Percentiles rank a stretch among this genome's conserved stretches.
Conservation (phyloP, 106 monocot genomes). For the Dioscorea zingiberensis region DNA sequence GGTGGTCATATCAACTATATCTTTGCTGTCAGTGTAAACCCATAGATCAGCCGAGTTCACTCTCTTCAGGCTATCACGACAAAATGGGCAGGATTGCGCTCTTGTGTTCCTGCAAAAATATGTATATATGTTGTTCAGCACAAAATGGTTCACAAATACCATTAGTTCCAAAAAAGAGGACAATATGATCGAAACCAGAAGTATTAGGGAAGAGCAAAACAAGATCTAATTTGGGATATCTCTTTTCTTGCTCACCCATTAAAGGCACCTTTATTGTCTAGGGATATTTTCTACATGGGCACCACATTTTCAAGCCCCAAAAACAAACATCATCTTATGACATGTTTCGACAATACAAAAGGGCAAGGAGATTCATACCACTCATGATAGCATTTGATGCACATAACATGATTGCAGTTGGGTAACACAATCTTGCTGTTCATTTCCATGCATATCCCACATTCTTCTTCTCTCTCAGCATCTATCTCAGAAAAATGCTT, state of each 20-base stretch:
- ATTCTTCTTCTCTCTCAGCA: constrained; percentile 81
- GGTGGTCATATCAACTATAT: constrained; percentile 40
- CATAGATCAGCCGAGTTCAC: constrained; percentile 41
- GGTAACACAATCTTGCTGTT: constrained; percentile 86
- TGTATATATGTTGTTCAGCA: too few species aligned
- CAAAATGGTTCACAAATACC: too few species aligned
- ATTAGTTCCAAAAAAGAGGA: too few species aligned
- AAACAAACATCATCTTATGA: neutral
- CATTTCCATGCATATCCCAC: constrained; percentile 92
- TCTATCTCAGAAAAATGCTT: constrained; percentile 44
- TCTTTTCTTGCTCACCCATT: too few species aligned
- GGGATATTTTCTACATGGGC: too few species aligned
- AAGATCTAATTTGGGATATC: too few species aligned
- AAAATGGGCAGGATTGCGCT: constrained; percentile 76
- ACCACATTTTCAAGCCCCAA: too few species aligned
- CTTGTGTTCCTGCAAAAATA: constrained; percentile 50
- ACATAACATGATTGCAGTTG: constrained; percentile 83
- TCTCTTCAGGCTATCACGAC: constrained; percentile 51
- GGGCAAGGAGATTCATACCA: constrained; percentile 29
- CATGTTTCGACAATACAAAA: neutral
- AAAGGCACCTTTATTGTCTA: too few species aligned
- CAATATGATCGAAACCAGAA: too few species aligned
- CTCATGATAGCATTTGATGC: constrained; percentile 72
- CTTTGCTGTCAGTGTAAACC: constrained; percentile 43
- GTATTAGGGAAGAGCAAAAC: too few species aligned